A percentile compares a stretch with the other conserved stretches of the same genome.
Evolutionary conservation across 305 asterid species (phyloP).

Genomic region (Fraxinus platypoda): DNA sequence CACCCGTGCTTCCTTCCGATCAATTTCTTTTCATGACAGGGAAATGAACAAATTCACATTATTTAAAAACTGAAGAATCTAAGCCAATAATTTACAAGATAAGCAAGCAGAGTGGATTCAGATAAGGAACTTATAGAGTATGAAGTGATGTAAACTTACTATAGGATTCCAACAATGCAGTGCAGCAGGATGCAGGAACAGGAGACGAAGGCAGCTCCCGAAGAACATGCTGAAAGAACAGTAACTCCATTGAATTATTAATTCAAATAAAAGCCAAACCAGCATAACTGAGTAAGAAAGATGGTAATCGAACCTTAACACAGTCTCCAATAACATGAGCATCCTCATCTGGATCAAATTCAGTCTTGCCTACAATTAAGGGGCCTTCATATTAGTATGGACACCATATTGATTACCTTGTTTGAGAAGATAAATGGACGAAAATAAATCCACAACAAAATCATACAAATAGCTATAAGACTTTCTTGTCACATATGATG

Average conservation of each 20-base stretch:
- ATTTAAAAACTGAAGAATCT: conserved; percentile 14
- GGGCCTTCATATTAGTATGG: conserved; percentile 27
- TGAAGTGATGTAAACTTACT: conserved; percentile 49
- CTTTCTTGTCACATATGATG: neutral
- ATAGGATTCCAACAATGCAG: conserved; percentile 91
- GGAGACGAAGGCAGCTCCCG: conserved; percentile 99
- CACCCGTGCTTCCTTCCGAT: conserved; percentile 80
- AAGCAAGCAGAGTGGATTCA: conserved; percentile 19
- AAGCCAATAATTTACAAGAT: neutral
- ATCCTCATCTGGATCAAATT: conserved; percentile 85
- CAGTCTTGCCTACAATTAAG: conserved; percentile 66
- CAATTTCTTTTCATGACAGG: conserved; percentile 57
- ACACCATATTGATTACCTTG: neutral
- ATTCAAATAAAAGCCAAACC: conserved; percentile 18
- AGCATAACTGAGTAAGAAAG: conserved; percentile 18
- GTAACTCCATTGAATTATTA: conserved; percentile 24
- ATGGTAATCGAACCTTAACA: conserved; percentile 65
- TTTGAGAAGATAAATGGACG: neutral
- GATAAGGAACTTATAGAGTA: conserved; percentile 3
- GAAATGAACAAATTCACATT: conserved; percentile 26
- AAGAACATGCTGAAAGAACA: conserved; percentile 80
- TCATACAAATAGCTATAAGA: neutral
- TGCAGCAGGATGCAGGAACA: conserved; percentile 98
- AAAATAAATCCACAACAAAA: neutral
- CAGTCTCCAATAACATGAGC: conserved; percentile 98